phyloP scores from a whole-genome alignment of 1,284 basidiomycete species.

The Ceratobasidium sp. region DNA sequence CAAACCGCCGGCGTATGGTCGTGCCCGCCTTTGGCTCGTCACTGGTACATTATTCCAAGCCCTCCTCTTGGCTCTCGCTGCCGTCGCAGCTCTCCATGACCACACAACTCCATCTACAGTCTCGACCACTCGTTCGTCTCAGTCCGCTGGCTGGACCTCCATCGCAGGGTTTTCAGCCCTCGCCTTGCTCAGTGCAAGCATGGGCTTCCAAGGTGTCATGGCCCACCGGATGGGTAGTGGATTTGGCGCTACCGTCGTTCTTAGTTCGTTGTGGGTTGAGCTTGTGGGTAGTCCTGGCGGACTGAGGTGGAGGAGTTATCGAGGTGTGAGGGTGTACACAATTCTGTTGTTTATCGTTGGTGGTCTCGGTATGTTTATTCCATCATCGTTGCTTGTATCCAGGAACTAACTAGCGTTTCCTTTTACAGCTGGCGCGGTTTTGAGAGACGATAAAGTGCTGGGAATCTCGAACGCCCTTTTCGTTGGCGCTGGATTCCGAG shows the following conservation, averaged over 20 bases:
- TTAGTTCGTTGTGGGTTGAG: slow-evolving; percentile 37
- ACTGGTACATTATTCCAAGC: slow-evolving; percentile 32
- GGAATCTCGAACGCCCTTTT: slow-evolving; percentile 23
- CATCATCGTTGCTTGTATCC: background rate
- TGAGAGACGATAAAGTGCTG: slow-evolving; percentile 14
- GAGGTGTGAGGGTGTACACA: slow-evolving; percentile 19
- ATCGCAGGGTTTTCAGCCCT: slow-evolving; percentile 17
- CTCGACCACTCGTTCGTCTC: slow-evolving; percentile 4
- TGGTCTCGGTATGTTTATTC: slow-evolving; percentile 16
- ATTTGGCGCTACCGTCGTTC: slow-evolving; percentile 35
- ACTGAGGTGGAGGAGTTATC: slow-evolving; percentile 27
- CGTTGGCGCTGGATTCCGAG: slow-evolving; percentile 30
- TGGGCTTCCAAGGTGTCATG: slow-evolving; percentile 42
- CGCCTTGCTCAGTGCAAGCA: slow-evolving; percentile 23
- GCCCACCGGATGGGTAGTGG: slow-evolving; percentile 39
- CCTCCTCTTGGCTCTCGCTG: background rate
- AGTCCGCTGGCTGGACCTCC: slow-evolving; percentile 6
- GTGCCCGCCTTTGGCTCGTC: slow-evolving; percentile 32
- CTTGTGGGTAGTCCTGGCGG: slow-evolving; percentile 32
- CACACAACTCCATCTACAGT: slow-evolving; percentile 1
- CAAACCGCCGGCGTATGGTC: background rate
- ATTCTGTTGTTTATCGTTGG: slow-evolving; percentile 33
- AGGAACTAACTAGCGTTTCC: background rate
- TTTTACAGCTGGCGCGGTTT: slow-evolving; percentile 7
- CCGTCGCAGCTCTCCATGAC: slow-evolving; percentile 28